Evolutionary conservation across 169 alveolate genomes (phyloP), one percentile per base, ranked within the genome.

Genomic region (Plasmodium gonderi): DNA sequence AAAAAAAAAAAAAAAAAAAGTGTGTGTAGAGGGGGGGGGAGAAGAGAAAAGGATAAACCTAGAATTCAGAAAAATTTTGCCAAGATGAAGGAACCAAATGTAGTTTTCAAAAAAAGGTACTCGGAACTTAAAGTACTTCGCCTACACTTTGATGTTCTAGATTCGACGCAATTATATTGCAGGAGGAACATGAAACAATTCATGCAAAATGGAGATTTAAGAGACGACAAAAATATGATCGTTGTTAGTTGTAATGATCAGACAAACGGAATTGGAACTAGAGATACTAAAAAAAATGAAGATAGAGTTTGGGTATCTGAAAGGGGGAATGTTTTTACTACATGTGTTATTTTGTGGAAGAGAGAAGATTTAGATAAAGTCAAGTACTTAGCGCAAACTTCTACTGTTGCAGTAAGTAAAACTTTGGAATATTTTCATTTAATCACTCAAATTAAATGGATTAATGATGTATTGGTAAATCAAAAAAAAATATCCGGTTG

Each of bases 201-300:
- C 36, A 47, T 79, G 26, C 54, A 69, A 60, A 80, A 82, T 67
- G 91, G 77, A 12, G 33, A 65, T 8, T 33, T 74, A 45, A 72
- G 72, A 26, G 74, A 80, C 51, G 83, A 82, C 4, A 12, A 79
- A 23, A 44, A 42, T 72, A 83, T 91, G 80, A 78, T 90, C 1
- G 81, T 79, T 17, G 93, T 94, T 20, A 91, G 93, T 74, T 92
- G 95, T 54, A 40, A 92, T 20, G 38, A 49, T 68, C 96, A 94
- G 78, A 67, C 94, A 6, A 93, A 94, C 29, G 96, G 93, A n/a
- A 92, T 94, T n/a, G 96, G 96, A 11, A 94, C 96, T 6, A 90
- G 95, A 54, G 83, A 80, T 36, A 77, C 94, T 26, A 83, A 78
- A 74, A 89, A 78, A 1, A 89, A 76, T 5, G 75, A 72, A 36